Evolutionary conservation across 768 basidiomycete genomes (phyloP), one percentile per base, ranked within the genome.

Genomic region (Amanita pallidorosea): DNA sequence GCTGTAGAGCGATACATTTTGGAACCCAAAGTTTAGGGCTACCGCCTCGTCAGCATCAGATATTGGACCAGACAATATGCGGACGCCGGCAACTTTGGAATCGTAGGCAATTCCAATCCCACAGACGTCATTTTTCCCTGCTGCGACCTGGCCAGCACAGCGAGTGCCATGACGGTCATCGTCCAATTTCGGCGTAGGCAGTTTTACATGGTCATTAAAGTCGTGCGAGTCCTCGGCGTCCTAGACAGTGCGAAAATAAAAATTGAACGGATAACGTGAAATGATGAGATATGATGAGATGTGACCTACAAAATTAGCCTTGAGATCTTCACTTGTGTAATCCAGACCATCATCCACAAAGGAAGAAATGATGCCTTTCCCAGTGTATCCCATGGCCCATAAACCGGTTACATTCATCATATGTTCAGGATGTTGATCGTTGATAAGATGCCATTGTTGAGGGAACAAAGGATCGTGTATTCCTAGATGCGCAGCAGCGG

Each of bases 91-190:
- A 55, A 98, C 82, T 58, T 88, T 89, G 41, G 93, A 85, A 2
- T 84, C 71, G 62, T 96, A 93, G 6, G 96, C 91, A 49, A 99
- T 85, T 17, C 96, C 96, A 13, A 98, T 73, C 29, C 96, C 96
- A 60, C 96, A 99, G 2, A 86, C 88, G 48, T 85, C 80, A 67
- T 99, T 99, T 62, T 88, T 89, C 12, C 75, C 81, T 1, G 96
- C 96, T 18, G 89, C 93, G 45, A 99, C 81, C 66, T 99, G 95
- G 25, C 96, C 96, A 1, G 95, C 95, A 64, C 96, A 99, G 2
- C 96, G 86, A 0, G 96, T 99, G 9, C 96, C 96, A 61, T 99
- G 96, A 58, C 90, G 89, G 58, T 99, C 96, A 56, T 98, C 94
- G 22, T 73, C 76, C 40, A 94, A 80, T 52, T 83, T 78, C 0